Percentiles rank a stretch among this genome's conserved stretches.
These are phyloP conservation scores for Kwoniella heveanensis DNA, from an alignment of 768 basidiomycete species.

Conservation along the genomic window DNA sequence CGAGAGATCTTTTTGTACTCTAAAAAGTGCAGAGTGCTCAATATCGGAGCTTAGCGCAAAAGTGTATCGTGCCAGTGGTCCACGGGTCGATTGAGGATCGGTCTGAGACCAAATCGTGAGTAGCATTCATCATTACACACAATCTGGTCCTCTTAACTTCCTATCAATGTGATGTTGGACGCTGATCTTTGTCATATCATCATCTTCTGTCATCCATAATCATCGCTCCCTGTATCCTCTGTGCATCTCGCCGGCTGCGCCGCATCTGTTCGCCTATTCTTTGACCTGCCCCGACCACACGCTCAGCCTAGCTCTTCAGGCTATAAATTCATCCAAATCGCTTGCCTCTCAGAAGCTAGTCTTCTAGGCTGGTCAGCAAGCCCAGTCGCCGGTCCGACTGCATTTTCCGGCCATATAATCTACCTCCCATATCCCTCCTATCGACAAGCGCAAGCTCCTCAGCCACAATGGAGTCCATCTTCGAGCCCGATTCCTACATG, in stretches of 20 bases:
- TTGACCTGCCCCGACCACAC: constrained; percentile 2
- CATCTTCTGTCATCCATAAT: constrained; percentile 1
- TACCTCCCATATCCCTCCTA: not conserved
- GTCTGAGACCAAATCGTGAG: constrained; percentile 7
- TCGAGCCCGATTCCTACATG: constrained; percentile 38
- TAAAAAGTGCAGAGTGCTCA: not conserved
- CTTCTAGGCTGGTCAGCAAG: constrained; percentile 28
- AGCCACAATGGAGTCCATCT: constrained; percentile 42
- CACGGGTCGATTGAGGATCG: constrained; percentile 1
- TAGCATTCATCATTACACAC: not conserved
- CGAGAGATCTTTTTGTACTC: not conserved
- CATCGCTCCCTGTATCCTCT: constrained; percentile 28
- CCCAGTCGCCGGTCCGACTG: constrained; percentile 29
- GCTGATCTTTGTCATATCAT: constrained; percentile 7
- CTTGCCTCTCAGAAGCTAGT: constrained; percentile 21
- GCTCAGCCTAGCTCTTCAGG: constrained; percentile 28
- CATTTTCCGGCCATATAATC: constrained; percentile 1
- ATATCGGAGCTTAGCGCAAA: not conserved
- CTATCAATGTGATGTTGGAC: not conserved
- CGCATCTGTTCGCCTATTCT: constrained; percentile 7
- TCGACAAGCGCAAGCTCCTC: constrained; percentile 15
- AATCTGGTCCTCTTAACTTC: not conserved
- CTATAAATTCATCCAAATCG: constrained; percentile 11
- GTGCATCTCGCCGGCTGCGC: constrained; percentile 22
- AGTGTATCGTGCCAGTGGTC: not conserved